A percentile compares a stretch with the other conserved stretches of the same genome.
Conservation (phyloP, 257 asterid species). For the Linaria vulgaris region DNA sequence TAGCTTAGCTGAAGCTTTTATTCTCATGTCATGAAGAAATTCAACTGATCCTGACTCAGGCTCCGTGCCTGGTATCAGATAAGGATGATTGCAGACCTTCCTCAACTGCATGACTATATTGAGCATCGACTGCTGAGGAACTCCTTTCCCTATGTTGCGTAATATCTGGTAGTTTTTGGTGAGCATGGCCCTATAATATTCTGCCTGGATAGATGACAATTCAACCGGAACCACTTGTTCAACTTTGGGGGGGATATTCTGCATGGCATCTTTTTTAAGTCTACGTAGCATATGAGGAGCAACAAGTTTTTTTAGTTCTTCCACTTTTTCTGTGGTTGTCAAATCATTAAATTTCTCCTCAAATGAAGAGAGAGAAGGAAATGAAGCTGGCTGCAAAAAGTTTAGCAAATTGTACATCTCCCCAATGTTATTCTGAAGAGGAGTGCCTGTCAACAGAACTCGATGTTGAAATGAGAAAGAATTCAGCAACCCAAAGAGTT, state of each 20-base stretch:
- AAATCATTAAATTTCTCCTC: conserved; percentile 89
- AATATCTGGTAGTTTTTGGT: conserved; percentile 92
- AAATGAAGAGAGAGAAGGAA: conserved; percentile 83
- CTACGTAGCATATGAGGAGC: conserved; percentile 98
- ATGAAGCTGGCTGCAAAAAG: conserved; percentile 80
- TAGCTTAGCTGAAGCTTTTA: conserved; percentile 93
- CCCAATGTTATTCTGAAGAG: conserved; percentile 95
- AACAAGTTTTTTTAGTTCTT: conserved; percentile 91
- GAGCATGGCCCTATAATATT: conserved; percentile 96
- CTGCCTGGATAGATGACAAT: conserved; percentile 91
- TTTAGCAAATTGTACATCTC: conserved; percentile 94
- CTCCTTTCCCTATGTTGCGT: conserved; percentile 93
- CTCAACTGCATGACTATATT: conserved; percentile 96
- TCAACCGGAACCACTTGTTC: conserved; percentile 96
- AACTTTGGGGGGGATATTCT: conserved; percentile 93
- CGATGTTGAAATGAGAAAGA: conserved; percentile 89
- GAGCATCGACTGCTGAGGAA: conserved; percentile 86
- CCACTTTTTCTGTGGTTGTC: conserved; percentile 85
- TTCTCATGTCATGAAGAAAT: conserved; percentile 94
- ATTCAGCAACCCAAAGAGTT: conserved; percentile 84
- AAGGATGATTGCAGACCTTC: conserved; percentile 98
- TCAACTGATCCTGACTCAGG: conserved; percentile 85
- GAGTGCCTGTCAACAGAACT: conserved; percentile 91
- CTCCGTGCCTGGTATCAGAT: conserved; percentile 94
- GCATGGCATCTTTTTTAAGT: conserved; percentile 95